Percentiles rank a stretch among this genome's conserved stretches.
Conservation (phyloP, 306 rosid species). For the Quercus dentata region DNA sequence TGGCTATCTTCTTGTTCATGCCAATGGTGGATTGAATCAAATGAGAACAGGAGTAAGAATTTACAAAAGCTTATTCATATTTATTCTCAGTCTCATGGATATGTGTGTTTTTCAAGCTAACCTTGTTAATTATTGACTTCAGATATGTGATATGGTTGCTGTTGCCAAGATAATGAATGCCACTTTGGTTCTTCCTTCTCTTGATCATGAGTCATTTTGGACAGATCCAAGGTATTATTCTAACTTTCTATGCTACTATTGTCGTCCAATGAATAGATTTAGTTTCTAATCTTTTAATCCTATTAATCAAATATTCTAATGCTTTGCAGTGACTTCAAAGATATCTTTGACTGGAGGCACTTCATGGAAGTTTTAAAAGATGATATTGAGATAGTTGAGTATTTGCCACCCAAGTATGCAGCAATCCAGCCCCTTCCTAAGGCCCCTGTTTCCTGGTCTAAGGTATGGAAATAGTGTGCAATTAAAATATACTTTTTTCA, state of each 20-base stretch:
- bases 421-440: conserved; percentile 53
- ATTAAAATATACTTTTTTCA: not conserved
- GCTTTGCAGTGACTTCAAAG: conserved; percentile 85
- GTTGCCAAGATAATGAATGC: conserved; percentile 97
- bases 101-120: conserved; percentile 26
- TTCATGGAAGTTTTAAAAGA: conserved; percentile 70
- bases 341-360: conserved; percentile 95
- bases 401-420: conserved; percentile 62
- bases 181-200: conserved; percentile 89
- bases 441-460: conserved; percentile 98
- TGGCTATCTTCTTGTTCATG: conserved; percentile 91
- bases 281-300: conserved; percentile 1
- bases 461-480: conserved; percentile 46
- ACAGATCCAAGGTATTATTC: conserved; percentile 86
- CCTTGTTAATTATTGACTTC: conserved; percentile 21
- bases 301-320: conserved; percentile 29
- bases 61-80: not conserved
- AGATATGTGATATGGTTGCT: conserved; percentile 99
- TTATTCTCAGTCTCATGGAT: not conserved
- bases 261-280: not conserved
- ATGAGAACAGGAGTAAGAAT: conserved; percentile 95
- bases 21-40: conserved; percentile 98
- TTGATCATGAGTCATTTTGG: conserved; percentile 95
- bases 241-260: not conserved
- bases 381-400: conserved; percentile 71